These are phyloP conservation scores for Pittosporum tobira DNA, from an alignment of 129 eudicot genomes.

Conservation along the genomic window DNA sequence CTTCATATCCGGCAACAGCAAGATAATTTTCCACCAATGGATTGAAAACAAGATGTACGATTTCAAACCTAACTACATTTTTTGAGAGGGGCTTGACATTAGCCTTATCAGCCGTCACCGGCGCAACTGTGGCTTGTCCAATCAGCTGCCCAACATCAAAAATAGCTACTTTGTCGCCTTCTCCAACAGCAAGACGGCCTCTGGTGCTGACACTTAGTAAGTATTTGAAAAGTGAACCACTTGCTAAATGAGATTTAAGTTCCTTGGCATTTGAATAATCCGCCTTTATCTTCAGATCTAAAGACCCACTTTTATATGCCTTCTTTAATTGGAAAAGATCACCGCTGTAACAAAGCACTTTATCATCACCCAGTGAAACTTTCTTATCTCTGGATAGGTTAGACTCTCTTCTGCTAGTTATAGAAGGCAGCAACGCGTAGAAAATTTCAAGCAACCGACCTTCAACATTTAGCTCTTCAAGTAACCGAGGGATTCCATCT, in stretches of 20 bases:
- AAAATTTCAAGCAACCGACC: conserved; percentile 66
- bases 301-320: conserved; percentile 94
- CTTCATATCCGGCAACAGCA: conserved; percentile 97
- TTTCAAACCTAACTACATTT: conserved; percentile 93
- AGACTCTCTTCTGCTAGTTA: conserved; percentile 58
- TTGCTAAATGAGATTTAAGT: conserved; percentile 74
- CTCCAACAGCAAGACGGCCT: conserved; percentile 97
- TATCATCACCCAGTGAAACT: conserved; percentile 56
- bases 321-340: conserved; percentile 88
- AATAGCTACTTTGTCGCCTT: conserved; percentile 96
- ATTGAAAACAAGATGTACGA: conserved; percentile 82
- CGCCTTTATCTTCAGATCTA: conserved; percentile 88
- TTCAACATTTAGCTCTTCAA: conserved; percentile 67
- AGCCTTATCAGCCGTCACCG: conserved; percentile 95
- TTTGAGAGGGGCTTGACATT: conserved; percentile 96
- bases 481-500: conserved; percentile 53
- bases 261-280: conserved; percentile 94
- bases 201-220: conserved; percentile 84
- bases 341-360: conserved; percentile 42
- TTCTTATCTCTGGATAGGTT: conserved; percentile 53
- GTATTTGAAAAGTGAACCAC: conserved; percentile 90
- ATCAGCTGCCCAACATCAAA: conserved; percentile 96
- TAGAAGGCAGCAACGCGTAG: conserved; percentile 56
- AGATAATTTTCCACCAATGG: conserved; percentile 82
- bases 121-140: conserved; percentile 91